Evolutionary conservation across 2,329 filamentous ascomycete species (phyloP), one percentile per base, ranked within the genome.

Genomic region (Colletotrichum coccodes): DNA sequence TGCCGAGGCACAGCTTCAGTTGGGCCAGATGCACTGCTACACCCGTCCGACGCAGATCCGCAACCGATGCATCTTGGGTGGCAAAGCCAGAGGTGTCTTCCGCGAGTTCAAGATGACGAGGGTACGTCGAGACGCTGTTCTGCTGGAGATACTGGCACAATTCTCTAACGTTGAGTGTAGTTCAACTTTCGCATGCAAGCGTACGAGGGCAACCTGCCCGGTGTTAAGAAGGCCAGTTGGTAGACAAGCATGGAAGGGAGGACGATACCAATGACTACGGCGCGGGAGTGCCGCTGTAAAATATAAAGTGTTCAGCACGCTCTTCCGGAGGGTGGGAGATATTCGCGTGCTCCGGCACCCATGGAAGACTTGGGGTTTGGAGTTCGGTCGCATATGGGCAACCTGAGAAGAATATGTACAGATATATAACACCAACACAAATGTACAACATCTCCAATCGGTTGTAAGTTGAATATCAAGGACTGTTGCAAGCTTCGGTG

Each of bases 191-290:
- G 96, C 79, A 85, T 96, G 82, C 91, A 97, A 80, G 96, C 96
- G 21, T 83, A 98, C 71, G 91, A 88, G 36, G 96, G 96, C 58
- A 90, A 94, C 70, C 79, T 99, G 60, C 95, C 96, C 0, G 96
- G 96, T 75, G 96, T 99, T 63, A 94, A 91, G 87, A 97, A 97
- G 86, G 96, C 96, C 57, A 97, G 93, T 82, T 99, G 96, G 96
- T 99, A 93, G 79, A 78, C 6, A 44, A 4, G 3, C 8, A 0
- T 30, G 26, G 16, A 8, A 36, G 42, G 21, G n/a, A 23, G 30
- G 26, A 52, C 28, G 49, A 66, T 54, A n/a, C 14, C 21, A 32
- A 32, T 3, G 36, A 66, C 18, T 4, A 26, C 12, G 47, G 61
- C 40, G 14, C 26, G 21, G 7, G 1, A 12, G 28, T 11, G 40